Conservation (phyloP, 2,329 filamentous ascomycete species). For the Sclerotinia nivalis region DNA sequence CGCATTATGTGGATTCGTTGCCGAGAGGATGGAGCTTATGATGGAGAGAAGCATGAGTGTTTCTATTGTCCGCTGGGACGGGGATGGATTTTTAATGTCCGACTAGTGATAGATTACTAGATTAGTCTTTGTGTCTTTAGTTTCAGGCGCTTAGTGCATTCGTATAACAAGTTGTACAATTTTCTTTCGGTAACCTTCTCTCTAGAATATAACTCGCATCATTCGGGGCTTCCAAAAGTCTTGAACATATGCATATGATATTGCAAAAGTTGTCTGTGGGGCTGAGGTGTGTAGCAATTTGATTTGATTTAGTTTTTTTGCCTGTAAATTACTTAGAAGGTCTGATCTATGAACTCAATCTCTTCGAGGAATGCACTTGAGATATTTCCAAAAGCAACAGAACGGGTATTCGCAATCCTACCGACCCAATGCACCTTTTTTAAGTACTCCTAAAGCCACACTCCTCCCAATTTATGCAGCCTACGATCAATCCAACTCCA, state of each 20-base stretch:
- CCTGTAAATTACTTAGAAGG: neutral
- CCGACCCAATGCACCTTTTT: neutral
- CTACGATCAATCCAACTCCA: slow-evolving; percentile 9
- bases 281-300: neutral
- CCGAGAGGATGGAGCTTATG: neutral
- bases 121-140: neutral
- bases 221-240: neutral
- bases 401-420: slow-evolving; percentile 22
- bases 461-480: neutral
- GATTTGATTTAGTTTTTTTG: neutral
- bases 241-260: neutral
- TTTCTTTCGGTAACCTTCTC: neutral
- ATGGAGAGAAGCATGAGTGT: neutral
- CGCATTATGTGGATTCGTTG: neutral
- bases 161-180: neutral
- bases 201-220: neutral
- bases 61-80: neutral
- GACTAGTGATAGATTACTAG: neutral
- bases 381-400: neutral
- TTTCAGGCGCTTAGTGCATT: neutral
- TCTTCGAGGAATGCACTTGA: neutral
- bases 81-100: neutral
- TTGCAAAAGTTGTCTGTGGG: neutral
- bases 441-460: slow-evolving; percentile 2
- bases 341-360: neutral